Percentiles rank a stretch among this genome's conserved stretches.
Conservation (phyloP, 2,329 filamentous ascomycete genomes). For the Hypoxylon sp. region DNA sequence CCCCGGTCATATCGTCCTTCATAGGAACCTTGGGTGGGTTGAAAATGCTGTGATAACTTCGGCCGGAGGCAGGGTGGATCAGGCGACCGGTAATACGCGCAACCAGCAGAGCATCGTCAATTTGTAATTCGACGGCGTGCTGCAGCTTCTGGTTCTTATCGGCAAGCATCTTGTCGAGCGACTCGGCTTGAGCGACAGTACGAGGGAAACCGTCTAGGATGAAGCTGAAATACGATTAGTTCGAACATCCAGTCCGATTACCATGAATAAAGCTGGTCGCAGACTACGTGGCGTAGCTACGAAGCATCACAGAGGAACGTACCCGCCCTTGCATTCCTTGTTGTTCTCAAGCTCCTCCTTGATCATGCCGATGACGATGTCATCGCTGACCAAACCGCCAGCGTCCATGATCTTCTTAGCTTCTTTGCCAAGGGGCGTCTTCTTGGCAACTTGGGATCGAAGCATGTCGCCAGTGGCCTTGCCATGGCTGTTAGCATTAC, state of each 20-base stretch:
- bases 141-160: constrained; percentile 85
- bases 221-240: constrained; percentile 72
- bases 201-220: constrained; percentile 99
- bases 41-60: constrained; percentile 98
- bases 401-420: constrained; percentile 99
- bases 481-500: constrained; percentile 25
- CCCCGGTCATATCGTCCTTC: constrained; percentile 97
- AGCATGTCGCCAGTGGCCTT: constrained; percentile 99
- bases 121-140: constrained; percentile 96
- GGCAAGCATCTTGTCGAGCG: constrained; percentile 91
- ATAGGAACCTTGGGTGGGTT: constrained; percentile 95
- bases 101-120: constrained; percentile 93
- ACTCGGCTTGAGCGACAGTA: constrained; percentile 94
- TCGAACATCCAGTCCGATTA: constrained; percentile 34
- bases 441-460: constrained; percentile 96
- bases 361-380: constrained; percentile 99
- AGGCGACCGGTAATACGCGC: constrained; percentile 96
- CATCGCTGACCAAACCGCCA: constrained; percentile 96
- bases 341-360: constrained; percentile 96
- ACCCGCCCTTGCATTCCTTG: constrained; percentile 97
- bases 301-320: constrained; percentile 54
- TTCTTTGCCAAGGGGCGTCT: constrained; percentile 92
- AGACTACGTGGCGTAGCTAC: neutral
- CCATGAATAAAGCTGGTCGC: neutral
- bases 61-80: constrained; percentile 94